These are phyloP conservation scores for Handroanthus guayacan DNA, from an alignment of 257 asterid genomes.

Conservation along the genomic window DNA sequence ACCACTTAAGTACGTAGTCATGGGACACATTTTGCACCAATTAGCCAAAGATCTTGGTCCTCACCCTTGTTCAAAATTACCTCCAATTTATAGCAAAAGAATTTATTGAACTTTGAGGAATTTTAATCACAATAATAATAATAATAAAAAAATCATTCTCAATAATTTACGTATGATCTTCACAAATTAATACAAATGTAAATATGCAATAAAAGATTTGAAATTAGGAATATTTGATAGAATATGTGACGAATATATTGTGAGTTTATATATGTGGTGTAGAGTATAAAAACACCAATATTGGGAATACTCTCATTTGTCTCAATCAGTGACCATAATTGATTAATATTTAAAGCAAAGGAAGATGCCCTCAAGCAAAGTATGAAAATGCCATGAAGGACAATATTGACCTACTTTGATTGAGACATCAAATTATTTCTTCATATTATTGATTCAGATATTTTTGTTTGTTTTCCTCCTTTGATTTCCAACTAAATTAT, in stretches of 20 bases:
- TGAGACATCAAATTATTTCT: constrained; percentile 28
- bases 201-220: no score
- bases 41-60: not conserved
- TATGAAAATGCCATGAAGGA: constrained; percentile 23
- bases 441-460: constrained; percentile 30
- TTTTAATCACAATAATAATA: no score
- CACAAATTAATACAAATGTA: no score
- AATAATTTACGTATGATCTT: no score
- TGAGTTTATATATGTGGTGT: no score
- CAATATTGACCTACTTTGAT: constrained; percentile 41
- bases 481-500: constrained; percentile 8
- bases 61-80: not conserved
- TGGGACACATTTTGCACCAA: not conserved
- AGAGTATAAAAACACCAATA: not conserved
- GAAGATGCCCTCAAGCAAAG: constrained; percentile 3
- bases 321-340: constrained; percentile 24
- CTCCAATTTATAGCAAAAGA: no score
- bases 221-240: no score
- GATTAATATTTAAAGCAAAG: constrained; percentile 28
- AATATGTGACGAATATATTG: no score
- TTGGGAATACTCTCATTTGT: constrained; percentile 18
- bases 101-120: no score
- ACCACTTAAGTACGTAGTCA: not conserved
- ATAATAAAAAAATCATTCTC: no score
- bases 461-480: constrained; percentile 17